A percentile compares a stretch with the other conserved stretches of the same genome.
Conservation (phyloP, 2,329 filamentous ascomycete genomes). For the Chaetomiaceae sp. region DNA sequence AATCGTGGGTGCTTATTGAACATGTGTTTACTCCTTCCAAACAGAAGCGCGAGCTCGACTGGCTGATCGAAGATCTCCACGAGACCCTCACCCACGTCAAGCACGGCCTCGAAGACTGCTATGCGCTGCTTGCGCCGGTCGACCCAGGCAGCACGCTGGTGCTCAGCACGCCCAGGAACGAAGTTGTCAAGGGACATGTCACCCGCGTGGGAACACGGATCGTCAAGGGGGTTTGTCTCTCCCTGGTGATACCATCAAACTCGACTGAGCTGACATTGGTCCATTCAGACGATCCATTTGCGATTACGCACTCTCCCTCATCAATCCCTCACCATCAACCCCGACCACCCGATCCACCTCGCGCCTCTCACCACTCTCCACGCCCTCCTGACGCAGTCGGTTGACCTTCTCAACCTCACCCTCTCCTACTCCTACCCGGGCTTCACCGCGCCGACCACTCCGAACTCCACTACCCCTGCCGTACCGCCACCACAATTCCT, state of each 20-base stretch:
- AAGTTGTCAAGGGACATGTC: slow-evolving; percentile 86
- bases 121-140: slow-evolving; percentile 73
- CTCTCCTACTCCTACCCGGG: slow-evolving; percentile 58
- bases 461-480: slow-evolving; percentile 40
- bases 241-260: too few species aligned
- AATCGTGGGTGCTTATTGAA: slow-evolving; percentile 29
- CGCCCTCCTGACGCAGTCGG: slow-evolving; percentile 71
- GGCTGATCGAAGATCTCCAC: slow-evolving; percentile 48
- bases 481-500: slow-evolving; percentile 49
- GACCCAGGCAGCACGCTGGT: slow-evolving; percentile 86
- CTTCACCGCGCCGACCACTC: slow-evolving; percentile 52
- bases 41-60: slow-evolving; percentile 48
- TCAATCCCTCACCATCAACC: slow-evolving; percentile 44
- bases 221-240: slow-evolving; percentile 80
- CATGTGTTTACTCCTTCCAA: not conserved
- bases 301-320: slow-evolving; percentile 62
- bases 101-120: slow-evolving; percentile 78
- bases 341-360: slow-evolving; percentile 50
- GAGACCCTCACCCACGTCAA: slow-evolving; percentile 45
- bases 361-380: slow-evolving; percentile 65
- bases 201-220: slow-evolving; percentile 87
- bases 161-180: slow-evolving; percentile 77
- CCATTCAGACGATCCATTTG: slow-evolving; percentile 62
- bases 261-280: slow-evolving; percentile 6
- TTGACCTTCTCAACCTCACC: slow-evolving; percentile 76